Evolutionary conservation across 2,329 filamentous ascomycete species (phyloP), one percentile per base, ranked within the genome.

Genomic region (Fusarium redolens): DNA sequence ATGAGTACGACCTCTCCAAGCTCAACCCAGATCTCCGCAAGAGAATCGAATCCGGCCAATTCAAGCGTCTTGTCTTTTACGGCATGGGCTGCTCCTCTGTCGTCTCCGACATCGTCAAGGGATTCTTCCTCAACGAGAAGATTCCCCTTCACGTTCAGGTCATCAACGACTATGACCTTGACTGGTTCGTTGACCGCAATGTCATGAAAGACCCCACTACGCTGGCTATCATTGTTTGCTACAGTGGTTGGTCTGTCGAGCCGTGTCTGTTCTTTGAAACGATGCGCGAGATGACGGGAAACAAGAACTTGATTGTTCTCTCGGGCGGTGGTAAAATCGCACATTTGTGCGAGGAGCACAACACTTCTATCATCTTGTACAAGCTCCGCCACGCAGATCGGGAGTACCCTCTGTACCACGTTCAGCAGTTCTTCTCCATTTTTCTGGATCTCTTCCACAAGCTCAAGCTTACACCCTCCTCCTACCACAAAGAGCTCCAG

Each of bases 1-100:
- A 61, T 9, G 47, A 61, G 14, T 61, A 61, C 18, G 47, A 61
- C 37, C 58, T 61, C 20, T 61, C 58, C 58, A 54, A 4, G 11
- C 58, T 61, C 7, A 35, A 61, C 22, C 35, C 17, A 10, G 47
- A 55, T 22, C 47, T 61, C 28, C 47, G n/a, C 12, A 13, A 50
- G 17, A 48, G 41, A 5, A 58, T 58, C 18, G 55, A 58, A 6
- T 58, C 55, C 13, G 41, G 55, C 0, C 55, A 48, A 8, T 58
- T 50, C 41, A 58, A 58, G 18, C 55, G 55, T 9, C 22, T 58
- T 13, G 41, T 58, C 14, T 58, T 58, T 25, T 58, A 58, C 22
- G 41, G 55, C 41, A 58, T 58, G 31, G 55, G 55, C 12, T 58
- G 41, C 55, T 58, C 41, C 4, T 58, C 55, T 22, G 55, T 48